These are phyloP conservation scores for Hanseniaspora sp. DNA, from an alignment of 1,139 yeast genomes.

Conservation along the genomic window DNA sequence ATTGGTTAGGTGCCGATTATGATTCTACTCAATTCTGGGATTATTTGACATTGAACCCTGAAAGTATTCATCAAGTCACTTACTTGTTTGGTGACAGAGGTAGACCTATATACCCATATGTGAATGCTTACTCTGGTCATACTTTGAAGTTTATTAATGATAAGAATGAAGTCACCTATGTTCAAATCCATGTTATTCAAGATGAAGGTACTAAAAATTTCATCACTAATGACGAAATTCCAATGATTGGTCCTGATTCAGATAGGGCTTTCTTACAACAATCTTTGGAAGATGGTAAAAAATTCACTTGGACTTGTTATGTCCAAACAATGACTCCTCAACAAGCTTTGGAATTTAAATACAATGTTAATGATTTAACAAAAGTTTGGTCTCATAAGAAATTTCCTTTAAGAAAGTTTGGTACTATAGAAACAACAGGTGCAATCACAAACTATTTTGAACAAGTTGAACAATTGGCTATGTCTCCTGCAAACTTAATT, in stretches of 20 bases:
- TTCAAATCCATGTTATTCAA: slow-evolving; percentile 52
- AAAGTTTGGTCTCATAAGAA: slow-evolving; percentile 51
- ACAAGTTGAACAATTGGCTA: slow-evolving; percentile 50
- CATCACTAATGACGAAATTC: slow-evolving; percentile 47
- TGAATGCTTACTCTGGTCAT: slow-evolving; percentile 72
- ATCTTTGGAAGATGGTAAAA: slow-evolving; percentile 44
- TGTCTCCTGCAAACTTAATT: slow-evolving; percentile 59
- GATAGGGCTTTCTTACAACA: slow-evolving; percentile 48
- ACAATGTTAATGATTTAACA: slow-evolving; percentile 58
- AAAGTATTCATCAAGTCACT: slow-evolving; percentile 52
- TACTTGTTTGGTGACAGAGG: slow-evolving; percentile 62
- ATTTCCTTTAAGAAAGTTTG: slow-evolving; percentile 49
- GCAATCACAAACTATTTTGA: slow-evolving; percentile 49
- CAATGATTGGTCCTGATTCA: slow-evolving; percentile 49
- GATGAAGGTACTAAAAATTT: slow-evolving; percentile 51
- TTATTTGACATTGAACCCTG: slow-evolving; percentile 52
- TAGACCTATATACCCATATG: slow-evolving; percentile 50
- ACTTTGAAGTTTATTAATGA: slow-evolving; percentile 59
- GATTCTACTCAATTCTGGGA: slow-evolving; percentile 59
- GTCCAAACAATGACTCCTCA: slow-evolving; percentile 65
- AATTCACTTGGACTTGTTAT: slow-evolving; percentile 55
- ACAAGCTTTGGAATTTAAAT: slow-evolving; percentile 49
- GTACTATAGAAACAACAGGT: slow-evolving; percentile 43
- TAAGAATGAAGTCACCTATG: slow-evolving; percentile 54
- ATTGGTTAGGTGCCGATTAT: slow-evolving; percentile 35